Base-by-base conservation (phyloP, 2,329 filamentous ascomycete genomes). In the Aspergillus fumigatus region DNA sequence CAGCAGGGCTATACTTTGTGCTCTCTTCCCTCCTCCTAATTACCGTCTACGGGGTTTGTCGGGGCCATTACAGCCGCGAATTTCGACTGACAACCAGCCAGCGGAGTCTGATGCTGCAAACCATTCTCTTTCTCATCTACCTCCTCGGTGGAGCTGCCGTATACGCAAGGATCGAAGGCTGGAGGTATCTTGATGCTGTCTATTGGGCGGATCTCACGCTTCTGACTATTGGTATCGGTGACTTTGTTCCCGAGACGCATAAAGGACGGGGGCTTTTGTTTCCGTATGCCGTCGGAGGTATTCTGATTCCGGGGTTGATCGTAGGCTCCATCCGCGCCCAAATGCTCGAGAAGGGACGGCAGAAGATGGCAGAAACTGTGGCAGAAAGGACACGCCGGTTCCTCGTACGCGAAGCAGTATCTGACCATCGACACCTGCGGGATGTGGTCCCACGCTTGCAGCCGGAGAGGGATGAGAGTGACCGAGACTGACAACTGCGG, bases 31-130 rank as follows among this genome's bases (percentile, higher is more conserved):
- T 85, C 8, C 80, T 85, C 77, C 73, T 79, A 29, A 62, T 83
- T 8, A 86, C 83, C 0, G 80, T 83, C 0, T 78, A 77, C 54
- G 84, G 84, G 5, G 83, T 83, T 3, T 77, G 75, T 56, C 76
- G 70, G 54, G 78, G 78, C 0, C 79, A 84, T 55, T 85, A 84
- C 59, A 74, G 75, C n/a, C 80, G 78, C 55, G 78, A 82, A 25
- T 86, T 84, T 67, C 75, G 78, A 11, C 73, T 86, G 4, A 85
- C 81, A 0, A 73, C 75, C 23, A 79, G 79, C 38, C 84, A 86
- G 64, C 72, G 83, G 19, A 85, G 83, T 10, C 59, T 78, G 48
- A 78, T 78, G 75, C 59, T 78, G 23, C 75, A 78, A 50, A 78
- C 74, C 8, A 77, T 77, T 48, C 64, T 69, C 6, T 75, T 74